Evolutionary conservation across 1,284 basidiomycete genomes (phyloP).

Genomic region (Irpex lacteus): DNA sequence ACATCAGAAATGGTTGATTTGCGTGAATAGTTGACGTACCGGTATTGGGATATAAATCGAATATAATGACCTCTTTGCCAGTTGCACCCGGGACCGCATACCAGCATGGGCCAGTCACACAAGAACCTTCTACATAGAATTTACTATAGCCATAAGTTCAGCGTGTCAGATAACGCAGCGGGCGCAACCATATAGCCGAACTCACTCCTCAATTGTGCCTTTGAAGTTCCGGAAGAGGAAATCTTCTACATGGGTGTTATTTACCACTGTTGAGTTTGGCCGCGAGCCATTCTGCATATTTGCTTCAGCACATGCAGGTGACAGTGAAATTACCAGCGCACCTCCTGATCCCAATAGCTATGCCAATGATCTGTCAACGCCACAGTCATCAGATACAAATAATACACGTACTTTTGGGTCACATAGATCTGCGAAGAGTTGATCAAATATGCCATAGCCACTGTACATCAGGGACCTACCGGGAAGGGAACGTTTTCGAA

Average conservation of each 20-base stretch:
- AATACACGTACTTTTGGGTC: conserved; percentile 55
- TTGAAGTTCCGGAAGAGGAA: conserved; percentile 54
- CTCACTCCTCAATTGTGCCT: conserved; percentile 53
- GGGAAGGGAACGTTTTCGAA: conserved; percentile 55
- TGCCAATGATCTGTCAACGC: neutral
- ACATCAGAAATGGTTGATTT: too few species aligned
- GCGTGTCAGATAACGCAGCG: neutral
- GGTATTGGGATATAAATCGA: conserved; percentile 54
- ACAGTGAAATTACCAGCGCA: conserved; percentile 20
- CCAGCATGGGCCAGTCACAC: conserved; percentile 59
- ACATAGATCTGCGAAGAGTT: conserved; percentile 45
- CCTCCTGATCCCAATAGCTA: conserved; percentile 62
- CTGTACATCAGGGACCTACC: conserved; percentile 30
- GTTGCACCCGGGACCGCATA: conserved; percentile 49
- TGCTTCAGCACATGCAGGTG: neutral
- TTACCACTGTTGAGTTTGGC: conserved; percentile 41
- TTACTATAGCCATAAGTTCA: conserved; percentile 27
- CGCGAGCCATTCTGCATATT: conserved; percentile 32
- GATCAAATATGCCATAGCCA: neutral
- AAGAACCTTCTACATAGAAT: conserved; percentile 55
- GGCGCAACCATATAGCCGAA: conserved; percentile 1
- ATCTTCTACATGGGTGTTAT: conserved; percentile 55
- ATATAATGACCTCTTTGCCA: conserved; percentile 56
- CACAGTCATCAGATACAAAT: neutral
- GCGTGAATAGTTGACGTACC: conserved; percentile 27